Evolutionary conservation across 176 grass and related monocot species (phyloP).

Genomic region (Oryza rufipogon): DNA sequence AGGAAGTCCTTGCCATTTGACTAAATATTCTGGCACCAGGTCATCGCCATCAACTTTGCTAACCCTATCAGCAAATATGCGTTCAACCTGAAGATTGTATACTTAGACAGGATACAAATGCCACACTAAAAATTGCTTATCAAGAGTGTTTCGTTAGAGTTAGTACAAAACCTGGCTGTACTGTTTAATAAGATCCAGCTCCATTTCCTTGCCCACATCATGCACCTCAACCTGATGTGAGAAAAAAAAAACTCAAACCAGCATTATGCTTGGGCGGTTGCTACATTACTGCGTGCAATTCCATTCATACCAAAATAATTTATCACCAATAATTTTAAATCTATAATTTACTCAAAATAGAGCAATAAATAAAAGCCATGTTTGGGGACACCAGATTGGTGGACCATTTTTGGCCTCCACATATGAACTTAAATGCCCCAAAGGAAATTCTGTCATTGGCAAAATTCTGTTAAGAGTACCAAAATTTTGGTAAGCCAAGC

Average conservation of each 20-base stretch:
- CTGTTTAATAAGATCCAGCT: constrained; percentile 95
- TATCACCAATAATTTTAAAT: constrained; percentile 27
- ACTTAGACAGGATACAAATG: constrained; percentile 40
- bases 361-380: neutral
- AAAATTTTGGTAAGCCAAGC: neutral
- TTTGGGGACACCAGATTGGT: neutral
- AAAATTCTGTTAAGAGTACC: neutral
- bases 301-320: neutral
- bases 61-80: constrained; percentile 98
- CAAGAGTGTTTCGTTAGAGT: constrained; percentile 14
- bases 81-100: constrained; percentile 83
- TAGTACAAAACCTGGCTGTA: constrained; percentile 85
- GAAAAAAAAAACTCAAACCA: constrained; percentile 9
- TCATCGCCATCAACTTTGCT: constrained; percentile 79
- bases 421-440: neutral
- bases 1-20: constrained; percentile 99
- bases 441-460: neutral
- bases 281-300: neutral
- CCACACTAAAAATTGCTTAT: constrained; percentile 11
- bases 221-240: constrained; percentile 82
- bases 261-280: constrained; percentile 15
- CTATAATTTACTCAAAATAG: neutral
- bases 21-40: constrained; percentile 91
- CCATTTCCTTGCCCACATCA: constrained; percentile 99
- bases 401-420: neutral